Evolutionary conservation across 208 protist genomes (phyloP), one percentile per base, ranked within the genome.

Genomic region (Crithidia sp.): DNA sequence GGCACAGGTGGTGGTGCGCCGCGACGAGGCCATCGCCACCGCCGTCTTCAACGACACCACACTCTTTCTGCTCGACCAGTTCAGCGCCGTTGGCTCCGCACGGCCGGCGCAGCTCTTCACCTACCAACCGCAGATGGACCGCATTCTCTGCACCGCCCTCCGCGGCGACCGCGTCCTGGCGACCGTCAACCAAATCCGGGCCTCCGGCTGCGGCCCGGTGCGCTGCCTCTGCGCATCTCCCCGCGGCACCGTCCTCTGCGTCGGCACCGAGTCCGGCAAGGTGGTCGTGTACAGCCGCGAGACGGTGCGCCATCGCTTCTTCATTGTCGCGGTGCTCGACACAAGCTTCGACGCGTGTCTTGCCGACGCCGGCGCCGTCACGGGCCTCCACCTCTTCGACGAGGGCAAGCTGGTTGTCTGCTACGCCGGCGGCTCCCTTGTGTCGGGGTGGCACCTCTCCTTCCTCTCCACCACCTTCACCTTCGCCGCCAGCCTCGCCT

Each of bases 371-470:
- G 74, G 76, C 16, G 49, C 59, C 0, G 82, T 91, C 7, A 40
- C 65, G 5, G 43, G 71, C 14, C 61, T 94, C 36, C 58, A 74
- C 19, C 67, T 88, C 19, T 89, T 84, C 36, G 56, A 83, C 43
- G 62, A 87, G 52, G 83, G 85, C 8, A 59, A 67, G 2, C 74
- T 94, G n/a, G 7, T 90, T 5, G 83, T 78, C 2, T 65, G 76
- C 8, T 77, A 84, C 59, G 82, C 81, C 12, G 19, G 57, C 13
- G 76, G 28, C 3, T 67, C 75, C 8, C 55, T 65, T 8, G 74
- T 88, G 41, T 73, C 73, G 5, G 77, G 83, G 6, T 94, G 89
- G 89, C 85, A 87, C 45, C 60, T 90, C 17, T 81, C 86, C 8
- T 63, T 70, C 49, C 49, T 77, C 9, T 57, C 57, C 47, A 73